Evolutionary conservation across 2,329 filamentous ascomycete genomes (phyloP).

Genomic region (Ophiocordyceps robertsii): DNA sequence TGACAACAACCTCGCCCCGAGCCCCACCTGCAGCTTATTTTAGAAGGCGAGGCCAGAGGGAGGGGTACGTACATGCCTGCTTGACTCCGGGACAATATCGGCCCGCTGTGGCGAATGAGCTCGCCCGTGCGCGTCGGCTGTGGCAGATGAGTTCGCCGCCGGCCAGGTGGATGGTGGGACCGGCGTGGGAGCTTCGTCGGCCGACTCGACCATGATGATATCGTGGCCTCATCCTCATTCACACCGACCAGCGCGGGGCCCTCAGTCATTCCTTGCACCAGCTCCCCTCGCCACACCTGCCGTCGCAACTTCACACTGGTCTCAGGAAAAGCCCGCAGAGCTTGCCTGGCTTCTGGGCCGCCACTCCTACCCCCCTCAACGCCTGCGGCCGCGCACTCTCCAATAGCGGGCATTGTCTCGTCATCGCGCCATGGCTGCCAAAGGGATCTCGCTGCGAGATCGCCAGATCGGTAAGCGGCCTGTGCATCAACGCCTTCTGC

Average conservation of each 20-base stretch:
- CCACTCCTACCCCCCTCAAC: not conserved
- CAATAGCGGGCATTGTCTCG: not conserved
- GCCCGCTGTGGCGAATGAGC: constrained; percentile 6
- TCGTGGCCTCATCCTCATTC: constrained; percentile 7
- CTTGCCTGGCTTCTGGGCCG: not conserved
- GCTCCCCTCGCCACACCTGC: not conserved
- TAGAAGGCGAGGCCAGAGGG: not conserved
- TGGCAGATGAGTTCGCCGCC: not conserved
- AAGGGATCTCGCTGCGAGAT: constrained; percentile 33
- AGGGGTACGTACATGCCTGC: not conserved
- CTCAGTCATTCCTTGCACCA: not conserved
- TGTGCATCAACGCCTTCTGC: not conserved
- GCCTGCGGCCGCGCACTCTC: not conserved
- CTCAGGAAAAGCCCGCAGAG: not conserved
- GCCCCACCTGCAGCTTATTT: not conserved
- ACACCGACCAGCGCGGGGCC: not conserved
- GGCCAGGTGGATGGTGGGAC: not conserved
- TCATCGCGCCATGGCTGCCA: constrained; percentile 27
- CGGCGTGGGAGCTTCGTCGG: not conserved
- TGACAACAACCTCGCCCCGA: not conserved
- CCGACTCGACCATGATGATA: constrained; percentile 1
- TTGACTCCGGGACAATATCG: constrained; percentile 6
- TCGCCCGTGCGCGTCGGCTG: not conserved
- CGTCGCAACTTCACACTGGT: too few species aligned
- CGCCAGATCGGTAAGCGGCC: constrained; percentile 30